phyloP scores from a whole-genome alignment of 2,329 filamentous ascomycete genomes.

The Neopestalotiopsis sp. region DNA sequence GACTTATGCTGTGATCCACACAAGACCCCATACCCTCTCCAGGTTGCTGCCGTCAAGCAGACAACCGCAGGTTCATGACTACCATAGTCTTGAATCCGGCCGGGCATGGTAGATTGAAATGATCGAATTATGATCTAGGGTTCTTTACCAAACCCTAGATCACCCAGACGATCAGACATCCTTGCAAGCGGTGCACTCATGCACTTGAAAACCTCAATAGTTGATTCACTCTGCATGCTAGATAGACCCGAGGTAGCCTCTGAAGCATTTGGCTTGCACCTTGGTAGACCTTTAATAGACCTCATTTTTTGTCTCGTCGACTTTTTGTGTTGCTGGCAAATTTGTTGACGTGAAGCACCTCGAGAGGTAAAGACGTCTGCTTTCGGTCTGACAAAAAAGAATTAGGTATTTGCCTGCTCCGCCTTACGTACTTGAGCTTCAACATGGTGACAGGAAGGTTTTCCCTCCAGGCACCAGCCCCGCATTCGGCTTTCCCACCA shows the following conservation, averaged over 20 bases:
- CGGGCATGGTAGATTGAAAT: slow-evolving; percentile 12
- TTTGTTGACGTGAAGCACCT: slow-evolving; percentile 1
- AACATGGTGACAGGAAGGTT: slow-evolving; percentile 2
- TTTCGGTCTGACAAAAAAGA: neutral
- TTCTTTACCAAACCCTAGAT: neutral
- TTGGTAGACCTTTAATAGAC: neutral
- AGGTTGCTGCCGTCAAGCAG: slow-evolving; percentile 12
- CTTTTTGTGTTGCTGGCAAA: neutral
- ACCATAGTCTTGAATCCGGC: slow-evolving; percentile 13
- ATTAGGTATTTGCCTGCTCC: slow-evolving; percentile 5
- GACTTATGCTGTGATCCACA: slow-evolving; percentile 11
- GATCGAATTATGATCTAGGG: neutral
- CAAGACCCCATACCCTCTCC: slow-evolving; percentile 9
- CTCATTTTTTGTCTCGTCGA: neutral
- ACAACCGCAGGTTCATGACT: slow-evolving; percentile 4
- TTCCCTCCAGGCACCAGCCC: slow-evolving; percentile 1
- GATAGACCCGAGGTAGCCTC: slow-evolving; percentile 7
- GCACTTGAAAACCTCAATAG: slow-evolving; percentile 4
- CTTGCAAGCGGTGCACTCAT: slow-evolving; percentile 9
- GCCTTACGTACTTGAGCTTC: slow-evolving; percentile 4
- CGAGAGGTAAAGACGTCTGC: neutral
- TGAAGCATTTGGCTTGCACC: slow-evolving; percentile 2
- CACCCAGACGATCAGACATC: slow-evolving; percentile 1
- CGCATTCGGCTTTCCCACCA: slow-evolving; percentile 11
- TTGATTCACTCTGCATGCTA: slow-evolving; percentile 7